Evolutionary conservation across 1,139 yeast genomes (phyloP), one percentile per base, ranked within the genome.

Genomic region (Pichia sp.): DNA sequence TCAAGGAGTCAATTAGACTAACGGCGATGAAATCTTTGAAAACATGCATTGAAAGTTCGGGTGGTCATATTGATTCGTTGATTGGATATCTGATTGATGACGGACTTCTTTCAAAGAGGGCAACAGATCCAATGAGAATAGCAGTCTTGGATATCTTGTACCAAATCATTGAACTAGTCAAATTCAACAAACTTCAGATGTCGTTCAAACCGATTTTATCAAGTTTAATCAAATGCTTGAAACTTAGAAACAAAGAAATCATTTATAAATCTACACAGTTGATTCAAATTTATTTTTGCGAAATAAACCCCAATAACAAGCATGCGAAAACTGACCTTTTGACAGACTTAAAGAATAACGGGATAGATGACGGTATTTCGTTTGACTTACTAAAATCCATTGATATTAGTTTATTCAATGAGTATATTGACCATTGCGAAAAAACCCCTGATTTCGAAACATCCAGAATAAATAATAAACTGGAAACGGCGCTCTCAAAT

Each of bases 31-130:
- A 73, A 40, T 78, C 86, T 0, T 61, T 85, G 38, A 79, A 77
- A 46, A 84, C 79, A 2, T 79, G 76, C 55, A 83, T 88, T 86
- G 67, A 78, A n/a, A 36, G 45, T 3, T 72, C 78, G 2, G 80
- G 85, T 0, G 59, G 62, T 1, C 73, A 73, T 31, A 44, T 49
- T 10, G 48, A 45, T 34, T 33, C 29, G 2, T 79, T 81, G 7
- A 88, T 83, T 49, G 51, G 57, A 5, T 59, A 60, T 5, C 53
- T 85, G 29, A 64, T 69, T 26, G 75, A 73, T 4, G 57, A 66
- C n/a, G 90, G 85, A 0, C 11, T n/a, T 6, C 4, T 23, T 11
- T 31, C 33, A 31, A 31, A 31, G 11, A 11, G 8, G 8, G 33
- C 33, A 31, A 5, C 6, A 66, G 67, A 46, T 55, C 64, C 3